phyloP scores from a whole-genome alignment of 148 eudicot genomes.

The Oxyria digyna region DNA sequence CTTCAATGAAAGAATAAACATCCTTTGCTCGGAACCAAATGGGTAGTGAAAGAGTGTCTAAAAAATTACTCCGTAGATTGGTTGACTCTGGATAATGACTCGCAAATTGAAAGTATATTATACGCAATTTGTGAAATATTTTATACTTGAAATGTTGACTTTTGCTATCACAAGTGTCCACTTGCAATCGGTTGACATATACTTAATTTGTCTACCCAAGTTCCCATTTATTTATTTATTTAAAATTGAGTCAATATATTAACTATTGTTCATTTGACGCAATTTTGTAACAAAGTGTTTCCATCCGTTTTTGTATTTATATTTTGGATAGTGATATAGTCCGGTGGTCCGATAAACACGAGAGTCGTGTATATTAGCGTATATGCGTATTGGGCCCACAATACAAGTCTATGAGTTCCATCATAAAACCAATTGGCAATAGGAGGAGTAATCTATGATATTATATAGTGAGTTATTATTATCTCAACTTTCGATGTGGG shows the following conservation, averaged over 20 bases:
- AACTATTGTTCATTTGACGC: neutral
- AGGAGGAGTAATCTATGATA: no score
- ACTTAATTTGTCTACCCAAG: neutral
- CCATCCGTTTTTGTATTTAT: no score
- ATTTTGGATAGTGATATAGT: no score
- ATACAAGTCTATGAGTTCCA: no score
- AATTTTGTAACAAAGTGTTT: no score
- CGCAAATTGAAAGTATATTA: neutral
- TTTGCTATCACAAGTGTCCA: neutral
- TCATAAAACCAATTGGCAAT: no score
- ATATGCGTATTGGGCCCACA: no score
- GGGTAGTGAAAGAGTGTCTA: neutral
- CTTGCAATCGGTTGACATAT: conserved; percentile 2
- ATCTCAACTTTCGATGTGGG: no score
- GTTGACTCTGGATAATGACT: neutral
- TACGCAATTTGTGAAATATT: neutral
- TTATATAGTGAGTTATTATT: no score
- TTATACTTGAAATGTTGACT: conserved; percentile 2
- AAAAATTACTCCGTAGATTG: neutral
- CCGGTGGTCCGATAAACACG: no score
- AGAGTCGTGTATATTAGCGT: no score
- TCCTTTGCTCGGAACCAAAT: neutral
- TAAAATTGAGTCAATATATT: neutral
- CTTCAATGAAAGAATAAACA: neutral
- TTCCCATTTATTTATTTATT: neutral